Conservation (phyloP, 2,329 filamentous ascomycete species). For the Sporothrix luriei region DNA sequence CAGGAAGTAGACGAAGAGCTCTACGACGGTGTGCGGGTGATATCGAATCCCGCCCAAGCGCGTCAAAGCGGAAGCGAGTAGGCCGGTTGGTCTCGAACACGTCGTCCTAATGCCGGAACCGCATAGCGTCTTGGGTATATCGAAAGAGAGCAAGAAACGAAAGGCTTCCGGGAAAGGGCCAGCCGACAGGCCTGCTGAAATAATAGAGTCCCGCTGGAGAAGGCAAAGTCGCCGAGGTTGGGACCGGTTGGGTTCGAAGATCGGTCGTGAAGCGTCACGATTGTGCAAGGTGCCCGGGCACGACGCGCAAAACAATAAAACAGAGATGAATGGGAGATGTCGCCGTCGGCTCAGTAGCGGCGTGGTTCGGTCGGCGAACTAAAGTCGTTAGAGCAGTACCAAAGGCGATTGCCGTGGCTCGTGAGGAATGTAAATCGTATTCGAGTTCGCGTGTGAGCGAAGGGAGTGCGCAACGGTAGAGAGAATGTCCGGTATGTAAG, state of each 20-base stretch:
- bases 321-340: neutral
- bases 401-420: constrained; percentile 2
- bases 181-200: constrained; percentile 1
- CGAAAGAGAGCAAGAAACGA: neutral
- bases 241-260: neutral
- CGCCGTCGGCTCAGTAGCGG: neutral
- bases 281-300: neutral
- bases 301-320: neutral
- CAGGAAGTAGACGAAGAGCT: neutral
- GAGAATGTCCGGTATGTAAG: constrained; percentile 25
- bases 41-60: neutral
- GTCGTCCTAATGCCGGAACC: constrained; percentile 23
- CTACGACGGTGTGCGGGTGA: neutral
- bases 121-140: constrained; percentile 22
- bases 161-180: neutral
- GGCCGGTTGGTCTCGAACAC: constrained; percentile 7
- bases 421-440: constrained; percentile 28
- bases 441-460: constrained; percentile 28
- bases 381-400: neutral
- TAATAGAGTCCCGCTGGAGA: neutral
- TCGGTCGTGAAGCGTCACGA: constrained; percentile 4
- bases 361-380: constrained; percentile 18
- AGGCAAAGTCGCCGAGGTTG: neutral
- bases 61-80: constrained; percentile 2
- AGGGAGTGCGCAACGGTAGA: constrained; percentile 24